Percentiles rank a stretch among this genome's conserved stretches.
Evolutionary conservation across 768 basidiomycete species (phyloP).

Genomic region (Mycena albidolilacea): DNA sequence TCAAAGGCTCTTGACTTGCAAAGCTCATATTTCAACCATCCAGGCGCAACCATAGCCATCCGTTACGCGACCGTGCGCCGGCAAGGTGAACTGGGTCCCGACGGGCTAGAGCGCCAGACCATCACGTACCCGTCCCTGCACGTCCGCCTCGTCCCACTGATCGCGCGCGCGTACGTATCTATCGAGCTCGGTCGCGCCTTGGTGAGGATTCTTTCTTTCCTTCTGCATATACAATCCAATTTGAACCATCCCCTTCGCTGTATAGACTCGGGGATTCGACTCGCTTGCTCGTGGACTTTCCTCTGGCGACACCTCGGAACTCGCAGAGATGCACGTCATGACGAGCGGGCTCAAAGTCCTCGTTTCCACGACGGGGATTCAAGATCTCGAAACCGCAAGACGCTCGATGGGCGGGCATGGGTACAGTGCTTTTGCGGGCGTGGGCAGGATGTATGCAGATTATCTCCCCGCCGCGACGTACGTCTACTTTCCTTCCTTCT

Average conservation of each 20-base stretch:
- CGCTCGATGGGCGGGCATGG: slow-evolving; percentile 86
- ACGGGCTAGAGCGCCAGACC: slow-evolving; percentile 75
- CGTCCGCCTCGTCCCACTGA: slow-evolving; percentile 78
- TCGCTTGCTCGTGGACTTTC: slow-evolving; percentile 64
- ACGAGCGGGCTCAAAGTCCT: slow-evolving; percentile 80
- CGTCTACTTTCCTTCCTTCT: slow-evolving; percentile 39
- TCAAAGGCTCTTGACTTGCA: not conserved
- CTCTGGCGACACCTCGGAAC: slow-evolving; percentile 69
- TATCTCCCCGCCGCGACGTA: slow-evolving; percentile 77
- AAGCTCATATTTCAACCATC: not conserved
- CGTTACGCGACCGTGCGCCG: slow-evolving; percentile 82
- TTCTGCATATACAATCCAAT: too few species aligned
- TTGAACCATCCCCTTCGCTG: too few species aligned
- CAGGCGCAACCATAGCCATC: slow-evolving; percentile 74
- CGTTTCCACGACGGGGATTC: slow-evolving; percentile 64
- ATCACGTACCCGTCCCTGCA: slow-evolving; percentile 83
- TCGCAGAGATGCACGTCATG: slow-evolving; percentile 82
- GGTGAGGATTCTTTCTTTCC: slow-evolving; percentile 53
- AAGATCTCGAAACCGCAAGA: slow-evolving; percentile 75
- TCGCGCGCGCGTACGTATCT: slow-evolving; percentile 80
- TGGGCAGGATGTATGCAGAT: slow-evolving; percentile 76
- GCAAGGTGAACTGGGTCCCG: slow-evolving; percentile 70
- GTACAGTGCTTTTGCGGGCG: slow-evolving; percentile 76
- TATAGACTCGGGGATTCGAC: slow-evolving; percentile 66
- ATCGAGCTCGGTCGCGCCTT: slow-evolving; percentile 73